Base-by-base conservation (phyloP, 164 flowering plant genomes). In the Macadamia integrifolia region DNA sequence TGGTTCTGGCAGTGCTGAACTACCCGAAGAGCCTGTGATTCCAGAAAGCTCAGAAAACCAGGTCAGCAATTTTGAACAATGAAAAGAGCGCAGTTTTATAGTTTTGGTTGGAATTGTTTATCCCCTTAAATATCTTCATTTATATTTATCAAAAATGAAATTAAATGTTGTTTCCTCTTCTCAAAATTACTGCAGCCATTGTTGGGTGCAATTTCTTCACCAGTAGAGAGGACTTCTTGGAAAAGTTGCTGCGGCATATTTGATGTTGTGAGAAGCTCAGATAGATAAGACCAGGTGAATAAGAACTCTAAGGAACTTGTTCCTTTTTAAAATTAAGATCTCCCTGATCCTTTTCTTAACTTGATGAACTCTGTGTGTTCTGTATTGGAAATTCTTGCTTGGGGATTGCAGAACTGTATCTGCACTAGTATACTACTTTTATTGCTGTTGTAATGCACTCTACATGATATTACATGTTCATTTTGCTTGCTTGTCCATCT, bases 191-290 rank as follows among this genome's bases (percentile, higher is more conserved):
- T 18, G 57, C 67, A 61, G 58, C 61, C n/a, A 12, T 62, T 28
- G 29, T 6, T 49, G 42, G 49, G 61, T 35, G 14, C 52, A 4
- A 58, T 72, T 60, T 75, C 75, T 6, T 72, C 59, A 46, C 65
- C 60, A 6, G 80, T 61, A 67, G 76, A 62, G 31, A 76, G 48
- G 61, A 76, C 84, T 18, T 83, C 86, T 1, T 82, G 83, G 87
- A 80, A 64, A 74, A 70, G 81, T 76, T 88, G 92, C 69, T 88
- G 92, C 77, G 92, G 92, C 64, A 62, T 88, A 48, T 76, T 86
- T 63, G 92, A 88, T 29, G 67, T 80, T 56, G 66, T 88, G 58
- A 61, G 70, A 15, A 85, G 86, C 57, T 82, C 87, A 29, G 52
- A 68, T 66, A 64, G 82, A 81, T 84, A 67, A 77, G 61, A 62